A percentile compares a stretch with the other conserved stretches of the same genome.
Evolutionary conservation across 108 stramenopile genomes (phyloP).

Genomic region (Cyclotella kingstonii): DNA sequence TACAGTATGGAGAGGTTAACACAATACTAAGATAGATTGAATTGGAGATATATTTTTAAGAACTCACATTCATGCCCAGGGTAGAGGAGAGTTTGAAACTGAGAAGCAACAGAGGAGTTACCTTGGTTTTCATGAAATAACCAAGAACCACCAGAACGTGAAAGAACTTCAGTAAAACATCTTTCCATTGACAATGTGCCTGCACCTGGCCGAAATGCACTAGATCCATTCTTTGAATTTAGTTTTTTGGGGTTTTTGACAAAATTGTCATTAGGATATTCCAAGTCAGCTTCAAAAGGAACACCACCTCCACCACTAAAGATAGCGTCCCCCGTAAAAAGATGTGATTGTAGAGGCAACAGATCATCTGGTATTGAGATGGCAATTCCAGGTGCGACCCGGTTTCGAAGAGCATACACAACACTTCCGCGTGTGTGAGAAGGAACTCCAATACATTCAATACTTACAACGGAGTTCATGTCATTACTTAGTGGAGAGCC

Average conservation of each 20-base stretch:
- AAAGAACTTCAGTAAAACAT: constrained; percentile 77
- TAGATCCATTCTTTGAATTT: constrained; percentile 51
- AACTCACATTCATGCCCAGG: constrained; percentile 76
- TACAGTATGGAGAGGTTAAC: no score
- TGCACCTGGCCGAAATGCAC: constrained; percentile 33
- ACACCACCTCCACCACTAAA: constrained; percentile 79
- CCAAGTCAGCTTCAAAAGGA: constrained; percentile 78
- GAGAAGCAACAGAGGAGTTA: constrained; percentile 5
- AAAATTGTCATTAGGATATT: constrained; percentile 27
- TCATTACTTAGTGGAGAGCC: constrained; percentile 39
- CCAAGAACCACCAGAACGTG: constrained; percentile 15
- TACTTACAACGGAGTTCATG: constrained; percentile 63
- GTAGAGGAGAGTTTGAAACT: constrained; percentile 53
- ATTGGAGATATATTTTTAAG: no score
- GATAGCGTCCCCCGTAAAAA: constrained; percentile 85
- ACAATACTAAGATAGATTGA: no score
- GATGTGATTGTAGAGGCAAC: constrained; percentile 32
- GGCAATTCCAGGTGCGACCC: constrained; percentile 13
- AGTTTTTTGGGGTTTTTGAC: constrained; percentile 40
- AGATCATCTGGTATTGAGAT: no score
- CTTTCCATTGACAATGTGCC: constrained; percentile 67
- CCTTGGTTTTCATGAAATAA: not conserved
- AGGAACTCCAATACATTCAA: constrained; percentile 72
- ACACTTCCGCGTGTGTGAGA: constrained; percentile 79
- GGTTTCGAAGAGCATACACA: constrained; percentile 62